Evolutionary conservation across 768 basidiomycete species (phyloP).

Genomic region (Leucosporidium yakuticum): DNA sequence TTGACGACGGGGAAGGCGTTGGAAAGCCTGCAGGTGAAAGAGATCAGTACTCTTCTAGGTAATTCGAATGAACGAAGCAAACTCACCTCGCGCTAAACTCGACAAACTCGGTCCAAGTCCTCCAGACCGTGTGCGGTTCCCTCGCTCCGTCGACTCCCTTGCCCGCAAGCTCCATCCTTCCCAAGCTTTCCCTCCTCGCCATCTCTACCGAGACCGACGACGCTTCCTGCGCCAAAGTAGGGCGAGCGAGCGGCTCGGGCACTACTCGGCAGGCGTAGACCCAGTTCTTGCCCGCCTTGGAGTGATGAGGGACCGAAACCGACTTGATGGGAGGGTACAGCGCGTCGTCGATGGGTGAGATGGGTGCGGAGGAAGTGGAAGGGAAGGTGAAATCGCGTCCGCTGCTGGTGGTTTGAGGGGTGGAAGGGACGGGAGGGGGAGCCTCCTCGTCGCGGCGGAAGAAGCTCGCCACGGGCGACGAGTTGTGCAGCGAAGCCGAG

Average conservation of each 20-base stretch:
- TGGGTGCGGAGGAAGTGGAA: not conserved
- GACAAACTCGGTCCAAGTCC: constrained; percentile 34
- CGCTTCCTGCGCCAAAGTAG: not conserved
- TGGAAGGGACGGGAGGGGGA: constrained; percentile 9
- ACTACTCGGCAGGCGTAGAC: constrained; percentile 33
- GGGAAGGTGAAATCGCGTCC: not conserved
- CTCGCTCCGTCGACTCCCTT: not conserved
- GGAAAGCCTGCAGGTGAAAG: constrained; percentile 5
- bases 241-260: constrained; percentile 12
- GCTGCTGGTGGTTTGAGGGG: not conserved
- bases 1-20: constrained; percentile 21
- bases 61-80: not conserved
- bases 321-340: constrained; percentile 14
- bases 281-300: constrained; percentile 23
- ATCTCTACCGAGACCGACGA: not conserved
- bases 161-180: constrained; percentile 22
- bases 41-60: not conserved
- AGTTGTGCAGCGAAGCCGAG: constrained; percentile 12
- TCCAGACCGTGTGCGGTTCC: constrained; percentile 34
- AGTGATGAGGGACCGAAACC: constrained; percentile 31
- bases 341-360: not conserved
- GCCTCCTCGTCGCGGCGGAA: not conserved
- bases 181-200: constrained; percentile 11
- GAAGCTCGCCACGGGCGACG: not conserved
- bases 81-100: constrained; percentile 30